Percentiles rank a stretch among this genome's conserved stretches.
Evolutionary conservation across 495 filamentous ascomycete species (phyloP).

Genomic region (Penicillium paxilli): DNA sequence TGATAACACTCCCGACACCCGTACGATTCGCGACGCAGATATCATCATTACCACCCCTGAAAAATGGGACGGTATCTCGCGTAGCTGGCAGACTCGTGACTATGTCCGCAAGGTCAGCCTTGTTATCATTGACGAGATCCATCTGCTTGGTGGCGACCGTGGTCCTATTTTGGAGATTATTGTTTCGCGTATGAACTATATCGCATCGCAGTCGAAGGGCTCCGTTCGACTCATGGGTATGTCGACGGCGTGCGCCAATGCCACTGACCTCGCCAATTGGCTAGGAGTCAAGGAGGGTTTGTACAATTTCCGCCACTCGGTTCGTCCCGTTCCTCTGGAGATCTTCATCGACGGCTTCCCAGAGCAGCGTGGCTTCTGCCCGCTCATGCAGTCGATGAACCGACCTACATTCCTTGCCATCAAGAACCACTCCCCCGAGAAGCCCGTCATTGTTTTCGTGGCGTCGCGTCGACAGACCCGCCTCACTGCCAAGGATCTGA

Average conservation of each 20-base stretch:
- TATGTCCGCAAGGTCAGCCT: slow-evolving; percentile 94
- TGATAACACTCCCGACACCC: slow-evolving; percentile 96
- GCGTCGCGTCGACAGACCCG: slow-evolving; percentile 93
- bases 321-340: slow-evolving; percentile 91
- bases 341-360: slow-evolving; percentile 98
- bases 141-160: slow-evolving; percentile 90
- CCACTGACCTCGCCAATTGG: slow-evolving; percentile 92
- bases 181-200: slow-evolving; percentile 99
- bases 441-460: slow-evolving; percentile 98
- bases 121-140: slow-evolving; percentile 99
- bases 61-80: slow-evolving; percentile 99
- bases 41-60: slow-evolving; percentile 98
- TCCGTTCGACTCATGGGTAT: slow-evolving; percentile 91
- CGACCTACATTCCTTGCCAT: slow-evolving; percentile 95
- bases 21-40: slow-evolving; percentile 91
- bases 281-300: slow-evolving; percentile 94
- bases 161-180: slow-evolving; percentile 99
- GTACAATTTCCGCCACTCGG: slow-evolving; percentile 98
- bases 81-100: slow-evolving; percentile 95
- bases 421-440: slow-evolving; percentile 91
- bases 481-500: slow-evolving; percentile 90
- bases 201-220: slow-evolving; percentile 84
- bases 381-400: slow-evolving; percentile 99
- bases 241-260: slow-evolving; percentile 98
- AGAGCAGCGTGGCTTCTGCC: slow-evolving; percentile 91